Evolutionary conservation across 2,329 filamentous ascomycete genomes (phyloP), one percentile per base, ranked within the genome.

Genomic region (Leptographium flavum): DNA sequence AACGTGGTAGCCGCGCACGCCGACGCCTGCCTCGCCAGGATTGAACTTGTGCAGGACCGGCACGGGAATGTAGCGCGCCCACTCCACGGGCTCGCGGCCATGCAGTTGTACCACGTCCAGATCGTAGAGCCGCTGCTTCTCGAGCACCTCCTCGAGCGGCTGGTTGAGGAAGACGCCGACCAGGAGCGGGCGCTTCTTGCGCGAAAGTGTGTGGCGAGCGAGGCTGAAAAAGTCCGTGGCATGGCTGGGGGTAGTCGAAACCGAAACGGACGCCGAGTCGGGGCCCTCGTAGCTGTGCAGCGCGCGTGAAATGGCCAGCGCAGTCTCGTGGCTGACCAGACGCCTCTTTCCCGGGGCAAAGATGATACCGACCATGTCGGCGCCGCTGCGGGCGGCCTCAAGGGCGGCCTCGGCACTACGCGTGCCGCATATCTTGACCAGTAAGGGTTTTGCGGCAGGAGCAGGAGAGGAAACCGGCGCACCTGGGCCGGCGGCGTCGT

Each of bases 161-260:
- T 96, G 90, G 60, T 95, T 84, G 55, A 85, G 82, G 67, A 98
- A 98, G 2, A 98, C 90, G 46, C 92, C 92, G 5, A 94, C 92
- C 1, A 98, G 71, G 3, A 92, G 71, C 1, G 47, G 67, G 65
- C 28, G 62, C 58, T 22, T 60, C 54, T n/a, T 43, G 66, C 62
- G n/a, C 62, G 73, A 22, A 17, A 53, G 47, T 1, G 59, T 50
- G 9, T 44, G 39, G 11, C 40, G 51, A 3, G 54, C 53, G 2
- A 47, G 47, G 17, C 38, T 27, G 44, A 93, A 96, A 63, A 80
- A 94, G 58, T 88, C 85, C 9, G 67, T 71, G 3, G 71, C 69
- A 5, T 32, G 22, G 6, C 32, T 6, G 27, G 17, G 21, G 6
- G 42, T 19, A 38, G 53, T 9, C 17, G 59, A 42, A 31, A 52